Evolutionary conservation across 306 rosid species (phyloP).

Genomic region (Acmispon strigosus): DNA sequence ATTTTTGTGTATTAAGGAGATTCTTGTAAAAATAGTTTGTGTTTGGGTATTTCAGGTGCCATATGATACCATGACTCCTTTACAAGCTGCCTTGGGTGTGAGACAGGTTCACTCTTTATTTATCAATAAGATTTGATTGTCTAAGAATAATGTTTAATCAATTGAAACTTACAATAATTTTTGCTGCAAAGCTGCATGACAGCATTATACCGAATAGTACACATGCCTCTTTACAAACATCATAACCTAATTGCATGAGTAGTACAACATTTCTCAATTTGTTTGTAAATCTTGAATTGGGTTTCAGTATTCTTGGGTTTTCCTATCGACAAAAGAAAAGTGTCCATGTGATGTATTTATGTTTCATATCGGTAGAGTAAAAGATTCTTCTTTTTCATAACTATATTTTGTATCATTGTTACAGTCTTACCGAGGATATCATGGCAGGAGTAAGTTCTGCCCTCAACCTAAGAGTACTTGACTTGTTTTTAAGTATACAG

Average conservation of each 20-base stretch:
- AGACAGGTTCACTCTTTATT: slow-evolving; percentile 75
- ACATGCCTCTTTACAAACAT: neutral
- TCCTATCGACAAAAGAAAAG: neutral
- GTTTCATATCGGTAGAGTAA: neutral
- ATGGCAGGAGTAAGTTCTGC: neutral
- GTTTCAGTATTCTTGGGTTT: neutral
- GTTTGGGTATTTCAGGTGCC: slow-evolving; percentile 64
- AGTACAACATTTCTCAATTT: neutral
- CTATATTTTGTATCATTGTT: neutral
- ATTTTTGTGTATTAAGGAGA: neutral
- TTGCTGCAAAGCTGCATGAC: slow-evolving; percentile 8
- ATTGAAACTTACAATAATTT: neutral
- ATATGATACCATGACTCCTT: slow-evolving; percentile 95
- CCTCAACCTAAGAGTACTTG: neutral
- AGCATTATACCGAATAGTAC: neutral
- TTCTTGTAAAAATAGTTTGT: neutral
- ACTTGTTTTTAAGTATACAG: neutral
- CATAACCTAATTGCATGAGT: neutral
- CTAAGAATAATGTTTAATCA: neutral
- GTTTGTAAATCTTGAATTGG: neutral
- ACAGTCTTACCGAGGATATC: neutral
- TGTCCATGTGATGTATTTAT: neutral
- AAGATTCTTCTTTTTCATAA: neutral
- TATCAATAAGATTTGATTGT: neutral
- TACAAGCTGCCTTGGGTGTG: slow-evolving; percentile 99